Evolutionary conservation across 805 yeast genomes (phyloP).

Genomic region (Sungouiella blattae): DNA sequence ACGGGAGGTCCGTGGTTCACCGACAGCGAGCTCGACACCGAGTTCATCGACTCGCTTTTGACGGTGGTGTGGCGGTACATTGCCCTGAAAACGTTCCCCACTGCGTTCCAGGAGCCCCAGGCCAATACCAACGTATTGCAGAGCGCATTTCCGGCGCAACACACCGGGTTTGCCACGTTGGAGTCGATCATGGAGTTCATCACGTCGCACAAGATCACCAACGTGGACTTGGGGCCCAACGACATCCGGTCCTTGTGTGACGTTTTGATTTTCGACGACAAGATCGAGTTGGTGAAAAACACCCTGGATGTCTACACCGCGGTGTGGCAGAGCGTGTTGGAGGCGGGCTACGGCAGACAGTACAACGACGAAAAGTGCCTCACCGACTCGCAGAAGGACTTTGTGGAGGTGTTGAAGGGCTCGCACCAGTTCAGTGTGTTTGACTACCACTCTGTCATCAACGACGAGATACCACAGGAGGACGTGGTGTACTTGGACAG

Average conservation of each 20-base stretch:
- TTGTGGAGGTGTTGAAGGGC: conserved; percentile 9
- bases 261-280: conserved; percentile 83
- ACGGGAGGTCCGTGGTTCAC: conserved; percentile 99
- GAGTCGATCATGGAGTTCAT: conserved; percentile 76
- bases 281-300: conserved; percentile 57
- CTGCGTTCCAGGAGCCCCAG: conserved; percentile 51
- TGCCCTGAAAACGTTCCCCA: conserved; percentile 72
- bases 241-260: conserved; percentile 85
- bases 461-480: conserved; percentile 32
- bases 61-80: conserved; percentile 87
- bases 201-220: conserved; percentile 65
- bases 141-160: conserved; percentile 52
- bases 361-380: conserved; percentile 19
- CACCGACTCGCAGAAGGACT: conserved; percentile 9
- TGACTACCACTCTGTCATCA: conserved; percentile 38
- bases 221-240: conserved; percentile 68
- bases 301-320: conserved; percentile 68
- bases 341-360: conserved; percentile 53
- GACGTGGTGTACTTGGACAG: conserved; percentile 49
- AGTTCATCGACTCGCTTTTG: conserved; percentile 80
- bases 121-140: conserved; percentile 38
- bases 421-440: conserved; percentile 34
- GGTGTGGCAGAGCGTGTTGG: conserved; percentile 77
- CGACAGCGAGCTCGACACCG: conserved; percentile 90
- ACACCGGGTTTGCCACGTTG: conserved; percentile 65